Evolutionary conservation across 2,329 filamentous ascomycete species (phyloP).

Genomic region (Curvularia spicifera): DNA sequence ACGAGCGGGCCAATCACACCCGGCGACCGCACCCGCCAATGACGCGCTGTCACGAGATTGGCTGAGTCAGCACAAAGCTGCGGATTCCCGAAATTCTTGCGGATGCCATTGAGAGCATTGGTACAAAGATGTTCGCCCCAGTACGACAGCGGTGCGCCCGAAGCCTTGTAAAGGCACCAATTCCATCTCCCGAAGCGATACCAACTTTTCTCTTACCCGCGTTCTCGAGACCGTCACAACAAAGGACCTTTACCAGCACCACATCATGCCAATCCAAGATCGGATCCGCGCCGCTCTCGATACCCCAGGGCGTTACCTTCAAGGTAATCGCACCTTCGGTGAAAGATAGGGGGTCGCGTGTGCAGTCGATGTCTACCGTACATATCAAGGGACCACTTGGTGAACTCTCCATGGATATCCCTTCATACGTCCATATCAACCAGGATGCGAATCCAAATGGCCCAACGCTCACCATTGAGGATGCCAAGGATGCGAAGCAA

Average conservation of each 20-base stretch:
- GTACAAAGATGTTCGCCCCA: conserved; percentile 67
- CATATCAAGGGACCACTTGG: conserved; percentile 83
- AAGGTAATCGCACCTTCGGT: conserved; percentile 67
- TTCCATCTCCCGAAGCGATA: conserved; percentile 58
- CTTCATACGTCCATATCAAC: conserved; percentile 75
- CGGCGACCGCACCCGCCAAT: conserved; percentile 12
- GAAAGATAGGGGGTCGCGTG: conserved; percentile 65
- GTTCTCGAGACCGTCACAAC: conserved; percentile 59
- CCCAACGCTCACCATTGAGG: conserved; percentile 71
- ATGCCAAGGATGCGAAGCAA: conserved; percentile 74
- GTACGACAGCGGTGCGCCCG: conserved; percentile 62
- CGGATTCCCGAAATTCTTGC: conserved; percentile 36
- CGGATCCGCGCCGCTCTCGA: conserved; percentile 67
- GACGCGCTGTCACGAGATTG: conserved; percentile 21
- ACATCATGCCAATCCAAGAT: conserved; percentile 76
- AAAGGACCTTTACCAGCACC: conserved; percentile 74
- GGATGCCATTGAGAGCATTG: conserved; percentile 19
- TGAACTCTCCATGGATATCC: conserved; percentile 77
- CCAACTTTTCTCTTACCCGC: conserved; percentile 77
- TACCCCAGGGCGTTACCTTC: conserved; percentile 69
- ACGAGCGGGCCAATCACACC: conserved; percentile 10
- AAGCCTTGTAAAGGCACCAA: conserved; percentile 59
- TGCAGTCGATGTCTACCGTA: conserved; percentile 69
- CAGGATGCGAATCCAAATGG: conserved; percentile 69
- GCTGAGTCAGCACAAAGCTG: conserved; percentile 25